Percentiles rank a stretch among this genome's conserved stretches.
Evolutionary conservation across 768 basidiomycete genomes (phyloP).

Genomic region (Amanita phalloides): DNA sequence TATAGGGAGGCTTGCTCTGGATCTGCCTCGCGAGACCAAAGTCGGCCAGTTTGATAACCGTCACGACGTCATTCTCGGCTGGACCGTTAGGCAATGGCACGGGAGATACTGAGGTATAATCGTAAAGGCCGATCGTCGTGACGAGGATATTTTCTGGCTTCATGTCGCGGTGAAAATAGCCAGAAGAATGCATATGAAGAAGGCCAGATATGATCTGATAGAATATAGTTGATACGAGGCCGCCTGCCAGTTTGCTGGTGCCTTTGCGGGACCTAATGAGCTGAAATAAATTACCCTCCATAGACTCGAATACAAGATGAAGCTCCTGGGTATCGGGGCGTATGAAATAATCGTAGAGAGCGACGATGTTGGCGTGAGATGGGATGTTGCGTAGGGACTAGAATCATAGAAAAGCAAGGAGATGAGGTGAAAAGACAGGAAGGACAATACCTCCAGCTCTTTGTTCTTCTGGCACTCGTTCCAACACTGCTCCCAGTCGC

Average conservation of each 20-base stretch:
- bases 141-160: slow-evolving; percentile 99
- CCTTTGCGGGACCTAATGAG: slow-evolving; percentile 96
- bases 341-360: slow-evolving; percentile 97
- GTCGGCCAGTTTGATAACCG: slow-evolving; percentile 96
- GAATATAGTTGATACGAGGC: slow-evolving; percentile 92
- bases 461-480: slow-evolving; percentile 92
- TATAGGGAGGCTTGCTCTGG: slow-evolving; percentile 82
- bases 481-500: slow-evolving; percentile 99
- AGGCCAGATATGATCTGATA: slow-evolving; percentile 85
- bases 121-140: slow-evolving; percentile 90
- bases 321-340: slow-evolving; percentile 93
- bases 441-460: slow-evolving; percentile 72
- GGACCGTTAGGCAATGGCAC: slow-evolving; percentile 49
- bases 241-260: slow-evolving; percentile 81
- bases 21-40: slow-evolving; percentile 95
- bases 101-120: slow-evolving; percentile 80
- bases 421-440: background rate
- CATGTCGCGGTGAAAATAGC: slow-evolving; percentile 99
- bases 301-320: slow-evolving; percentile 99
- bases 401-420: background rate
- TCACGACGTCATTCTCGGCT: slow-evolving; percentile 87
- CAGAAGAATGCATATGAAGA: slow-evolving; percentile 82
- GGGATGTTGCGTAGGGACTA: slow-evolving; percentile 93
- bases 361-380: slow-evolving; percentile 95
- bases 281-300: slow-evolving; percentile 99